phyloP scores from a whole-genome alignment of 2,329 filamentous ascomycete genomes.

The Ascochyta viciae-villosae region DNA sequence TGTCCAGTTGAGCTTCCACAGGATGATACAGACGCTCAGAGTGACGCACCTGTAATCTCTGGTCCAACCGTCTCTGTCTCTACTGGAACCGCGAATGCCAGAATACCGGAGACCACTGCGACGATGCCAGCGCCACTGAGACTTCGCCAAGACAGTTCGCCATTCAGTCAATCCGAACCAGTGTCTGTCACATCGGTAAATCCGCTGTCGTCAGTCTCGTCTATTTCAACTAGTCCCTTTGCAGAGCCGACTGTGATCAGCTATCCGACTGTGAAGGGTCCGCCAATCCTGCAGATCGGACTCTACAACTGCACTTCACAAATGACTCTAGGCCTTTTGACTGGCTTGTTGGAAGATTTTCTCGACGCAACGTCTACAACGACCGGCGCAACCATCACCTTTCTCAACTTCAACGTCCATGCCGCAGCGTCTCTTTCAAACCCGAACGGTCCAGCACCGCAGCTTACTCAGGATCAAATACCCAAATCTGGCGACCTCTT shows the following conservation, averaged over 20 bases:
- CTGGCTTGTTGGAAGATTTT: conserved; percentile 60
- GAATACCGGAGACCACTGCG: conserved; percentile 19
- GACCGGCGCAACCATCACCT: conserved; percentile 61
- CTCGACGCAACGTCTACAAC: conserved; percentile 61
- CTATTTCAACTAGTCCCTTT: conserved; percentile 10
- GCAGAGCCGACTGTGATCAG: conserved; percentile 25
- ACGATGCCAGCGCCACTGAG: conserved; percentile 2
- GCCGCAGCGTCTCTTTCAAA: conserved; percentile 52
- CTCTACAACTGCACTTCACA: conserved; percentile 60
- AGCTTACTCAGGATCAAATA: conserved; percentile 52
- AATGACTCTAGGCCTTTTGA: conserved; percentile 60
- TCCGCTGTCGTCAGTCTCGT: background rate
- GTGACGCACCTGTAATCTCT: conserved; percentile 17
- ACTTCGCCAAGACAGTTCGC: background rate
- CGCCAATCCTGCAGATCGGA: conserved; percentile 57
- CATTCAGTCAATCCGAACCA: background rate
- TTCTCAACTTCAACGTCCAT: conserved; percentile 67
- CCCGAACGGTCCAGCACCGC: conserved; percentile 52
- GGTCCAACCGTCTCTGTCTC: conserved; percentile 23
- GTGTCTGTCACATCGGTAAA: background rate
- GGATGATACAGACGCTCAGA: conserved; percentile 11
- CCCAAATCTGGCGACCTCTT: conserved; percentile 56
- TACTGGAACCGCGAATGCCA: conserved; percentile 25
- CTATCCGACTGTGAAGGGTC: conserved; percentile 29
- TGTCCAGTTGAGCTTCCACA: conserved; percentile 64